phyloP scores from a whole-genome alignment of 1,139 yeast genomes.

The Geotrichum australiense region DNA sequence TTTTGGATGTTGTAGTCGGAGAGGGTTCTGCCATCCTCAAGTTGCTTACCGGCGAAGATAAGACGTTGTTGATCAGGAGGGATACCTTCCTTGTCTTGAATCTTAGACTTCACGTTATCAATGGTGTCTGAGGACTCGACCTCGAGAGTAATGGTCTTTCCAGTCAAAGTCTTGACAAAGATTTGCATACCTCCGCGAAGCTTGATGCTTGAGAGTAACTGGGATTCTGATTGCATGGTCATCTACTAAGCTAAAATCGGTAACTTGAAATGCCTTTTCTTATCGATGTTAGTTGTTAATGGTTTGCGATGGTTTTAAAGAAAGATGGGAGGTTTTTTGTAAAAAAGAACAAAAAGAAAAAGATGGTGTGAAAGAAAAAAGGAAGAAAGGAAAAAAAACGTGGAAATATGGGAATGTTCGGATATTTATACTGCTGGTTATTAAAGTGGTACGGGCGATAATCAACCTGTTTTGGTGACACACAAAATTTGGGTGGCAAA shows the following conservation, averaged over 20 bases:
- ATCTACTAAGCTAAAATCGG: slow-evolving; percentile 97
- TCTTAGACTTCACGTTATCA: slow-evolving; percentile 83
- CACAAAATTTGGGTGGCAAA: too few relatives aligned
- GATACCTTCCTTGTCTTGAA: slow-evolving; percentile 38
- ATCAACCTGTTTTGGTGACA: too few relatives aligned
- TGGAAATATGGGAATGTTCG: background rate
- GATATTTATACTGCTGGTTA: too few relatives aligned
- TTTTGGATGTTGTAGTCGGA: slow-evolving; percentile 82
- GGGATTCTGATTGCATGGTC: slow-evolving; percentile 98
- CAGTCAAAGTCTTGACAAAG: slow-evolving; percentile 94
- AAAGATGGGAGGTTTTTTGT: too few relatives aligned
- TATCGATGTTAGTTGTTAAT: too few relatives aligned
- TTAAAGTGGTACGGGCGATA: too few relatives aligned
- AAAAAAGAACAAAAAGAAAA: too few relatives aligned
- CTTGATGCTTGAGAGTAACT: slow-evolving; percentile 35
- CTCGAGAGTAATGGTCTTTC: slow-evolving; percentile 92
- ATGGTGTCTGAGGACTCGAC: slow-evolving; percentile 88
- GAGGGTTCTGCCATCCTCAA: slow-evolving; percentile 77
- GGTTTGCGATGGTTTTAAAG: too few relatives aligned
- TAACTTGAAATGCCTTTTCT: too few relatives aligned
- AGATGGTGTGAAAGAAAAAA: background rate
- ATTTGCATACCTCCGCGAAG: slow-evolving; percentile 53
- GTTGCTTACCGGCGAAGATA: slow-evolving; percentile 83
- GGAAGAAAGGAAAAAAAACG: background rate
- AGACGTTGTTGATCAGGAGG: slow-evolving; percentile 77